phyloP scores from a whole-genome alignment of 305 asterid genomes.

The Salvia sclarea region DNA sequence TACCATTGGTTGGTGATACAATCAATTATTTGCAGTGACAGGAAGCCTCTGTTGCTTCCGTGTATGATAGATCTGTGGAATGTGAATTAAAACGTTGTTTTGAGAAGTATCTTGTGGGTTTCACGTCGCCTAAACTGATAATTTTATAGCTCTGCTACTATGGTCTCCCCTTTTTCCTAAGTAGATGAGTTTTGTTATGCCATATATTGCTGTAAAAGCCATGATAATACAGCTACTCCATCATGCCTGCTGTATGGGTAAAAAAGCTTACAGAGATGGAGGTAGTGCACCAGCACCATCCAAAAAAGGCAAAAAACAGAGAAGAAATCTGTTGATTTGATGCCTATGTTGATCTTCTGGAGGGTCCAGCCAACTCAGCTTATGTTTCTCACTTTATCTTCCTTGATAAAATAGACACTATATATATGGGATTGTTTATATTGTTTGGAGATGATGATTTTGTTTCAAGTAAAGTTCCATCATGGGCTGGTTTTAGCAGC shows the following conservation, averaged over 20 bases:
- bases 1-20: slow-evolving; percentile 31
- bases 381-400: neutral
- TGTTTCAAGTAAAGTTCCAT: slow-evolving; percentile 28
- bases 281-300: no score
- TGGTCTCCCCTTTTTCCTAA: neutral
- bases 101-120: neutral
- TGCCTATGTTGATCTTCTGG: neutral
- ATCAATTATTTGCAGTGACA: slow-evolving; percentile 39
- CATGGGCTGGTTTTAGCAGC: slow-evolving; percentile 28
- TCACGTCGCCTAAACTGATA: neutral
- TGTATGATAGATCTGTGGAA: slow-evolving; percentile 37
- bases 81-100: slow-evolving; percentile 28
- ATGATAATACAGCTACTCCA: no score
- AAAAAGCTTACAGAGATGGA: no score
- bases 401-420: neutral
- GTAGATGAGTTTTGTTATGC: no score
- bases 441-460: slow-evolving; percentile 38
- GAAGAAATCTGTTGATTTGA: no score
- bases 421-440: neutral
- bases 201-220: no score
- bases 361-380: slow-evolving; percentile 16
- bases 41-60: slow-evolving; percentile 21
- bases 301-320: no score
- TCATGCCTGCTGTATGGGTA: no score
- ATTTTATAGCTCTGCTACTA: neutral